These are phyloP conservation scores for Irpex sp. DNA, from an alignment of 1,284 basidiomycete species.

Conservation along the genomic window DNA sequence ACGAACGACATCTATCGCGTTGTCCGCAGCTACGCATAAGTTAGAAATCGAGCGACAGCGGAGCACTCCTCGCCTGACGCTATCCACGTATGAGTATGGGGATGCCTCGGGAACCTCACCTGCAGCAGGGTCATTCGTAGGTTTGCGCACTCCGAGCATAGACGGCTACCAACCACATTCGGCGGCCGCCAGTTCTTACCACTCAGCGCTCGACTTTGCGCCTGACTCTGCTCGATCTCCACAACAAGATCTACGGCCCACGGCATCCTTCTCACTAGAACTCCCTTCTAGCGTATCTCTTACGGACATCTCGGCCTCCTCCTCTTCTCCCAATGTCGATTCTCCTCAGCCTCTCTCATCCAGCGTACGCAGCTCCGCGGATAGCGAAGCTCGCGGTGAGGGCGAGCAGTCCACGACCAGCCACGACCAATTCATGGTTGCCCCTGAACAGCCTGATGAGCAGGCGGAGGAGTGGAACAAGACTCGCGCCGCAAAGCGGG, in stretches of 20 bases:
- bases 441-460: constrained; percentile 47
- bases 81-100: constrained; percentile 37
- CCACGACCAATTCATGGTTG: constrained; percentile 47
- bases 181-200: constrained; percentile 57
- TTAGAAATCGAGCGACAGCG: constrained; percentile 42
- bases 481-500: constrained; percentile 79
- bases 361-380: constrained; percentile 19
- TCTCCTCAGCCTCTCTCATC: constrained; percentile 18
- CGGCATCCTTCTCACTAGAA: constrained; percentile 32
- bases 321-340: constrained; percentile 19
- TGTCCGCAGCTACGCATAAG: constrained; percentile 68
- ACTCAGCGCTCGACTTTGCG: constrained; percentile 59
- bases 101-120: not conserved
- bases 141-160: not conserved
- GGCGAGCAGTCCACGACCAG: constrained; percentile 14
- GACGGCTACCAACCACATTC: constrained; percentile 34
- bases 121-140: not conserved
- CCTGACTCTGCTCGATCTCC: constrained; percentile 29
- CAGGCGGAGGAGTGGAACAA: constrained; percentile 83
- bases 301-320: constrained; percentile 14
- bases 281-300: constrained; percentile 30
- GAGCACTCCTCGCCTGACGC: constrained; percentile 38
- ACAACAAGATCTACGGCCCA: not conserved
- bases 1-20: constrained; percentile 63
- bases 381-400: constrained; percentile 12